Evolutionary conservation across 768 basidiomycete species (phyloP), one percentile per base, ranked within the genome.

Genomic region (Rhizopogon vesiculosus): DNA sequence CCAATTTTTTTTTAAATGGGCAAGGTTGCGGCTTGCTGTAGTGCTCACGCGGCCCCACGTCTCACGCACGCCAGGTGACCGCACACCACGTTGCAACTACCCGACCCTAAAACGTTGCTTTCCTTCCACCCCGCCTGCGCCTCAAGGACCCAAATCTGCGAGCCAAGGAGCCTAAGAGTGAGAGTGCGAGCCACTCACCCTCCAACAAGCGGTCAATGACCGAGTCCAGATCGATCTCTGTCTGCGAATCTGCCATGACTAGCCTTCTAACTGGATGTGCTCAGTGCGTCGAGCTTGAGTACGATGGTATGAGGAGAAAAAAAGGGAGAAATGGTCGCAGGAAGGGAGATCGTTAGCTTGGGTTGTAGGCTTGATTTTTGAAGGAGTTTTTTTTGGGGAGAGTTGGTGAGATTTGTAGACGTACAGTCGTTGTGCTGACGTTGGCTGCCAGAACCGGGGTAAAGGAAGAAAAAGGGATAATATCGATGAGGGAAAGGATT

Each of bases 181-280:
- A 69, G 50, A 68, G 59, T 60, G 56, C 58, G 62, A 62, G 66
- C 70, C 69, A 70, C 89, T 75, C 79, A 96, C 96, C 96, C 87
- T 98, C 96, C 61, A 98, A 80, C 60, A 98, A 81, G 59, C 94
- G 84, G 86, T 98, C 96, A 69, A 99, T 98, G 79, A 99, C 93
- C 73, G 93, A 95, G 81, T 99, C 96, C 59, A 98, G 84, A 83
- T 99, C 96, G 76, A 99, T 96, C 73, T 98, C 96, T 69, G 88
- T 89, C 58, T 83, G 76, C 63, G 85, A 77, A 66, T 92, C 89
- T 68, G 89, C 85, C 89, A 91, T 91, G 54, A 45, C 65, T 70
- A 33, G 16, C 42, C 49, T 39, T 38, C 22, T 52, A 44, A 31
- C 41, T 42, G 25, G 61, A 45, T 56, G 61, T 56, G 57, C 38